phyloP scores from a whole-genome alignment of 2,329 filamentous ascomycete genomes.

The Pseudogymnoascus sp. region DNA sequence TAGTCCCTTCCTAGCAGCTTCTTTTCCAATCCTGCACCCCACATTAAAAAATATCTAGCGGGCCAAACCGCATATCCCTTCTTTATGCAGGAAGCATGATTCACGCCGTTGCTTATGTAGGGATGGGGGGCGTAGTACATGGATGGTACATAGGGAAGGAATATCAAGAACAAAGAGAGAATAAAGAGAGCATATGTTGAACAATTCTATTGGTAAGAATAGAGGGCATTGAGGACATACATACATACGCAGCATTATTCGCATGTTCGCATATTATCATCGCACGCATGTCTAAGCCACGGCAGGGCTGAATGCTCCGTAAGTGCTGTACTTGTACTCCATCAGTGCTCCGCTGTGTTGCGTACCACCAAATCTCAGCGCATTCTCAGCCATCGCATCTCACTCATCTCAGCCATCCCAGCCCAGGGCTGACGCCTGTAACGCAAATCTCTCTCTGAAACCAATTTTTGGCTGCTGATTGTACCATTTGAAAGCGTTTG shows the following conservation, averaged over 20 bases:
- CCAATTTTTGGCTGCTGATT: constrained; percentile 2
- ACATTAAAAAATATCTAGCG: constrained; percentile 1
- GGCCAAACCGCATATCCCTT: constrained; percentile 6
- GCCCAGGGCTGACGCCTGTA: background rate
- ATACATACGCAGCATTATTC: background rate
- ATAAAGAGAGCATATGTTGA: no score
- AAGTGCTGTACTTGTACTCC: background rate
- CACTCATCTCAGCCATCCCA: background rate
- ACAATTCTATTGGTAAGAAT: no score
- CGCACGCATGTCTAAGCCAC: background rate
- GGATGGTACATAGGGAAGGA: background rate
- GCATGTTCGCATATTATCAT: background rate
- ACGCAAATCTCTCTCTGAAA: background rate
- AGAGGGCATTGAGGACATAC: background rate
- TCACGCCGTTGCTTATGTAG: background rate
- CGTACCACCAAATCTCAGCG: background rate
- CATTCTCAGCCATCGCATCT: background rate
- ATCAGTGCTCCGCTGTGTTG: background rate
- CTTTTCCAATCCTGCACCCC: background rate
- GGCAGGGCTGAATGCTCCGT: background rate
- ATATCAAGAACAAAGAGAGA: background rate
- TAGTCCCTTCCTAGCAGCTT: background rate
- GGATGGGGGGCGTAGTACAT: background rate
- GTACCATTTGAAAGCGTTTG: background rate
- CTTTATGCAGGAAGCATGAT: constrained; percentile 4